phyloP scores from a whole-genome alignment of 768 basidiomycete species.

The Lentinus tigrinus region DNA sequence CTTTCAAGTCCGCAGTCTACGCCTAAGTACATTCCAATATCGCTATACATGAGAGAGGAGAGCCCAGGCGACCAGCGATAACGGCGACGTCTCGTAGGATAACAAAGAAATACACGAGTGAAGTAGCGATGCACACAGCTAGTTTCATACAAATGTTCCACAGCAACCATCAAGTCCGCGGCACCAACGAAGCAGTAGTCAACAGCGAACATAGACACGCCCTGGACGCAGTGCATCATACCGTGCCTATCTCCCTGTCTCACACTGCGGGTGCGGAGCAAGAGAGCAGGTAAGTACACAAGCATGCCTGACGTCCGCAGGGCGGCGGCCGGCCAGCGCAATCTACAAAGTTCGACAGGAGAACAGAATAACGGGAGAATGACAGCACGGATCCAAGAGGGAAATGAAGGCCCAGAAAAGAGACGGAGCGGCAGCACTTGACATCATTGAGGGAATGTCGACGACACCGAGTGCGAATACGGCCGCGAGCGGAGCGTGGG shows the following conservation, averaged over 20 bases:
- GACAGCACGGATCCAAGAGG: not conserved
- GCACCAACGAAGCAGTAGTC: not conserved
- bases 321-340: not conserved
- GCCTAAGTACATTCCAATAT: not conserved
- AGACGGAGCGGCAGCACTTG: not conserved
- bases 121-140: not conserved
- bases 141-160: not conserved
- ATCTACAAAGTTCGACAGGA: conserved; percentile 6
- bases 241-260: too few relatives aligned
- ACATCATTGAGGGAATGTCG: not conserved
- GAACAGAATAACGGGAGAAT: not conserved
- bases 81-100: not conserved
- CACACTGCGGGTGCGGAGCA: too few relatives aligned
- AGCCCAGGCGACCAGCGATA: not conserved
- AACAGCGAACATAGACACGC: too few relatives aligned
- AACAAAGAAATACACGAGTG: not conserved
- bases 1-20: not conserved
- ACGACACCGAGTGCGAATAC: conserved; percentile 8
- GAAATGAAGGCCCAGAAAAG: not conserved
- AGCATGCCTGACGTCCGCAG: too few relatives aligned
- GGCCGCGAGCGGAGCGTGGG: conserved; percentile 4
- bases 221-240: too few relatives aligned
- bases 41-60: not conserved
- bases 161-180: not conserved
- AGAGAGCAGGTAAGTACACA: too few relatives aligned